Base-by-base conservation (phyloP, 2,329 filamentous ascomycete species). In the Geosmithia putterillii region DNA sequence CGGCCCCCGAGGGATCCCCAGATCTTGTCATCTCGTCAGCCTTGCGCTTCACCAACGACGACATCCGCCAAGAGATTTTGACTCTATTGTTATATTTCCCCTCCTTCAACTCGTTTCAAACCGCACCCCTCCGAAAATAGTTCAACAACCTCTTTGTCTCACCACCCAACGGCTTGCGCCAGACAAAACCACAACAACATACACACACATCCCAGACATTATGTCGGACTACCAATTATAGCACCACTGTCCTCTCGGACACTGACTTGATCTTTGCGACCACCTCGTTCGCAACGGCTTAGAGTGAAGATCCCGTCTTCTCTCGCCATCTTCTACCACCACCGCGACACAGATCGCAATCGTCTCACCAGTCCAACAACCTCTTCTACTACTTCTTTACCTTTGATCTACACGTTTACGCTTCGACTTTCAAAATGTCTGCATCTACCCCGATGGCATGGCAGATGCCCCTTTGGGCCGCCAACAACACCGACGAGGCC, bases 401-500 rank as follows among this genome's bases (percentile, higher is more conserved):
- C 5, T 32, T 12, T 32, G 10, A 3, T 32, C 28, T 12, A 12
- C 5, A 9, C 6, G 15, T 12, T n/a, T n/a, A n/a, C n/a, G n/a
- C n/a, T n/a, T n/a, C n/a, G n/a, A 66, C 50, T 57, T 62, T 42
- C 22, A 32, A 22, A 6, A 42, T 23, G 21, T 28, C 17, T 45
- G 35, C 41, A 43, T 41, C 43, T 43, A 70, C 67, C 65, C 63
- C 62, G 38, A 56, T 66, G 42, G 47, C 45, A 44, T 55, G 52
- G 49, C 54, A 50, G 50, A 53, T 49, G 42, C 58, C 51, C 44
- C 50, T 50, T 38, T 64, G 61, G 60, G 52, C 51, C 32, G 60
- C 62, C 20, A 55, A 55, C 39, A 51, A 62, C 17, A 68, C 73
- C 49, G 74, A 77, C 46, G 88, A 95, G 45, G 60, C 79, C 51